phyloP scores from a whole-genome alignment of 73 alveolate species.

The Paramecium sexaurelia region DNA sequence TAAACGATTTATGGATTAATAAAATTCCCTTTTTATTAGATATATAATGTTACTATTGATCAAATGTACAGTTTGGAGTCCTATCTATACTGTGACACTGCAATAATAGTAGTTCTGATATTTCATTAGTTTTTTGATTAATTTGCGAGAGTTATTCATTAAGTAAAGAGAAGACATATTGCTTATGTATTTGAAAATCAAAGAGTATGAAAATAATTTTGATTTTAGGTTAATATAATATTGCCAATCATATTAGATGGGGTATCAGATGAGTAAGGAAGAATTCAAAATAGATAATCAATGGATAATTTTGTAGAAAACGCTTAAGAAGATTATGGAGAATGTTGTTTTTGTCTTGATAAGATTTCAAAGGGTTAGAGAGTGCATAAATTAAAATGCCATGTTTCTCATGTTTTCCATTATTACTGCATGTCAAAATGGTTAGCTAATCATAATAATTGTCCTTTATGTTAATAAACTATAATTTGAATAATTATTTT shows the following conservation, averaged over 20 bases:
- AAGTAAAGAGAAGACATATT: background rate
- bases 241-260: background rate
- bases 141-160: background rate
- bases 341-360: background rate
- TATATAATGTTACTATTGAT: background rate
- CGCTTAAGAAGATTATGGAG: background rate
- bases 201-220: background rate
- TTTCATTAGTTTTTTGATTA: background rate
- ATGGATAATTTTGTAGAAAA: background rate
- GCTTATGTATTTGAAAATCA: background rate
- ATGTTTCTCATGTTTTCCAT: background rate
- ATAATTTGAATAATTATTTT: background rate
- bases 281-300: background rate
- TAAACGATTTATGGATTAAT: background rate
- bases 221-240: background rate
- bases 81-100: conserved; percentile 2
- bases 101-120: background rate
- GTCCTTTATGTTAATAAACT: background rate
- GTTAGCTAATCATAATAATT: background rate
- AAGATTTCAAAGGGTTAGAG: background rate
- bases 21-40: background rate
- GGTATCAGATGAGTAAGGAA: background rate
- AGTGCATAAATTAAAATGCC: background rate
- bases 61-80: background rate
- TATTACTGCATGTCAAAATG: background rate